These are phyloP conservation scores for Pachyrhizus erosus DNA, from an alignment of 306 rosid genomes.

Conservation along the genomic window DNA sequence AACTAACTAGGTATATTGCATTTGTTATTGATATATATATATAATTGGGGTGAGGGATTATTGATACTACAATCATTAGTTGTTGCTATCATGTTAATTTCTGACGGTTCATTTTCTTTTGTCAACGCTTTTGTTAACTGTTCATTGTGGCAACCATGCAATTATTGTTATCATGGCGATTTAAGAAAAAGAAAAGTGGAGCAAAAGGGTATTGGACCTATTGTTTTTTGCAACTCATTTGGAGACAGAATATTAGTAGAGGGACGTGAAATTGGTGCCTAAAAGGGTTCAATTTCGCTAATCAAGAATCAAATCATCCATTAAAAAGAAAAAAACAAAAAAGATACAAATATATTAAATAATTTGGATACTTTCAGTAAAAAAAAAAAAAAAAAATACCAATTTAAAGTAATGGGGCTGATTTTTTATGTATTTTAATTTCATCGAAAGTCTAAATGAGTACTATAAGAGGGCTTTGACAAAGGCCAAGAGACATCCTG, in stretches of 20 bases:
- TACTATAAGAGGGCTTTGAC: slow-evolving; percentile 3
- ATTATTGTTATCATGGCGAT: neutral
- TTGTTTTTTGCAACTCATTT: neutral
- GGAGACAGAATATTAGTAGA: neutral
- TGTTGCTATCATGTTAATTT: neutral
- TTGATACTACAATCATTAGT: neutral
- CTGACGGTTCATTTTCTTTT: neutral
- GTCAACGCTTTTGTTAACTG: neutral
- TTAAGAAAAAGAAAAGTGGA: neutral
- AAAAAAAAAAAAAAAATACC: no score
- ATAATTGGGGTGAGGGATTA: neutral
- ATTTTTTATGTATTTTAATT: neutral
- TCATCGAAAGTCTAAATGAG: neutral
- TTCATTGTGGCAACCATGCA: neutral
- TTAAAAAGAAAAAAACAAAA: neutral
- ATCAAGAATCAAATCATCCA: neutral
- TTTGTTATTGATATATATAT: neutral
- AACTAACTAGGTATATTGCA: neutral
- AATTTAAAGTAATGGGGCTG: neutral
- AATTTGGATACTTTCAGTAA: neutral
- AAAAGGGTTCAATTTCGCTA: neutral
- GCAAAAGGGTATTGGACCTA: neutral
- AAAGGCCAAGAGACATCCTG: neutral
- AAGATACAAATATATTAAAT: neutral
- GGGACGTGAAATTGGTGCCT: neutral